These are phyloP conservation scores for Aspergillus ostianus DNA, from an alignment of 495 filamentous ascomycete genomes.

Conservation along the genomic window DNA sequence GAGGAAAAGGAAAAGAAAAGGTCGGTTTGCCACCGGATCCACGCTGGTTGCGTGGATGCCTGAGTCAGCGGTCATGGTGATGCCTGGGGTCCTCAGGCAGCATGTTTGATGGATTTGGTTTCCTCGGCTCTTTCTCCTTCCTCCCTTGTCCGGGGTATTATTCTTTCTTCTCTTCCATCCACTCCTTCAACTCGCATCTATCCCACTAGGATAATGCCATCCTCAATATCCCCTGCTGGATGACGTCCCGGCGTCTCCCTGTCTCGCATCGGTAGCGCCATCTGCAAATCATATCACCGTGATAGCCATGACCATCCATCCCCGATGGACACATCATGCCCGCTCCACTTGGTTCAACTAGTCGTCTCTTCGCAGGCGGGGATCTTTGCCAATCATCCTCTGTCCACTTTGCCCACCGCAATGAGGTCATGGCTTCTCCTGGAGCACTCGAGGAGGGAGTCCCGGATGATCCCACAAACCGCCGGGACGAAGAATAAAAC, in stretches of 20 bases:
- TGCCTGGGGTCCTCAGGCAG: not conserved
- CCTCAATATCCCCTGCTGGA: not conserved
- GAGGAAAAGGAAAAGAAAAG: too few species aligned
- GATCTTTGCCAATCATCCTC: not conserved
- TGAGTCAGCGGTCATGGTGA: too few species aligned
- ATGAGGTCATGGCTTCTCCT: not conserved
- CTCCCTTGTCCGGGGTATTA: slow-evolving; percentile 14
- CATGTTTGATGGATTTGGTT: not conserved
- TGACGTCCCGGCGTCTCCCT: not conserved
- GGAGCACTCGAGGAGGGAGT: too few species aligned
- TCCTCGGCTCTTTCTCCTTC: slow-evolving; percentile 4
- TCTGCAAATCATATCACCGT: not conserved
- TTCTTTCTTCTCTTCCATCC: slow-evolving; percentile 26
- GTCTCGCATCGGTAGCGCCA: not conserved
- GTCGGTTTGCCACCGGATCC: not conserved
- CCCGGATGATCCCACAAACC: not conserved
- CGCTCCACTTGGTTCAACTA: not conserved
- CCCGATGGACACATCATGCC: not conserved
- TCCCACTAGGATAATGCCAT: not conserved
- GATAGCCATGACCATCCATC: not conserved
- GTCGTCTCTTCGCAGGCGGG: not conserved
- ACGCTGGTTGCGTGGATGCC: not conserved
- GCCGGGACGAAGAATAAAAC: not conserved
- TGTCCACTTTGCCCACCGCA: not conserved
- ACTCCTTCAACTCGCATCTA: too few species aligned